Conservation (phyloP, 2,329 filamentous ascomycete species). For the Xylaria sp. region DNA sequence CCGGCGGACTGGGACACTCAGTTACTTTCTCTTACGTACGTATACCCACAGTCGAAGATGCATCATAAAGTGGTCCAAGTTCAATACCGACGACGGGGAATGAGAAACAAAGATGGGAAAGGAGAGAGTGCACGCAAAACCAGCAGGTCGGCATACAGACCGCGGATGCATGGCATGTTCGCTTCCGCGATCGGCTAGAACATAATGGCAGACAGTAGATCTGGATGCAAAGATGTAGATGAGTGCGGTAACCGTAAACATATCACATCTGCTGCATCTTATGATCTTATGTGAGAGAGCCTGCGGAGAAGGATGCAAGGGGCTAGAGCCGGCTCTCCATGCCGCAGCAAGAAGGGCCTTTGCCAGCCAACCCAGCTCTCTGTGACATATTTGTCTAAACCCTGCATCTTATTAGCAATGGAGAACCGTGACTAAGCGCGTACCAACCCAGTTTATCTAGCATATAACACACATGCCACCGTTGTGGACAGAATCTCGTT, state of each 20-base stretch:
- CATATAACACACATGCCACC: neutral
- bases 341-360: neutral
- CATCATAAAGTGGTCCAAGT: neutral
- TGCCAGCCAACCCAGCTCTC: neutral
- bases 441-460: neutral
- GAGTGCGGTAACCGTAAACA: neutral
- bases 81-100: neutral
- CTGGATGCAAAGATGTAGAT: neutral
- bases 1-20: slow-evolving; percentile 13
- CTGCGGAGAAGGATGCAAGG: slow-evolving; percentile 9
- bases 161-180: neutral
- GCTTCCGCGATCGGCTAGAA: slow-evolving; percentile 1
- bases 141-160: neutral
- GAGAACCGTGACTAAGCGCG: neutral
- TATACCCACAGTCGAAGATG: neutral
- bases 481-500: neutral
- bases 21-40: neutral
- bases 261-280: slow-evolving; percentile 1
- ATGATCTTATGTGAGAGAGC: slow-evolving; percentile 17
- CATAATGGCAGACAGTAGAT: neutral
- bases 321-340: slow-evolving; percentile 6
- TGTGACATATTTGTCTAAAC: neutral
- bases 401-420: slow-evolving; percentile 8
- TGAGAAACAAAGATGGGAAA: neutral
- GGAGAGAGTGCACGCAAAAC: neutral